Evolutionary conservation across 805 yeast species (phyloP), one percentile per base, ranked within the genome.

Genomic region (Cyberlindnera maclurae): DNA sequence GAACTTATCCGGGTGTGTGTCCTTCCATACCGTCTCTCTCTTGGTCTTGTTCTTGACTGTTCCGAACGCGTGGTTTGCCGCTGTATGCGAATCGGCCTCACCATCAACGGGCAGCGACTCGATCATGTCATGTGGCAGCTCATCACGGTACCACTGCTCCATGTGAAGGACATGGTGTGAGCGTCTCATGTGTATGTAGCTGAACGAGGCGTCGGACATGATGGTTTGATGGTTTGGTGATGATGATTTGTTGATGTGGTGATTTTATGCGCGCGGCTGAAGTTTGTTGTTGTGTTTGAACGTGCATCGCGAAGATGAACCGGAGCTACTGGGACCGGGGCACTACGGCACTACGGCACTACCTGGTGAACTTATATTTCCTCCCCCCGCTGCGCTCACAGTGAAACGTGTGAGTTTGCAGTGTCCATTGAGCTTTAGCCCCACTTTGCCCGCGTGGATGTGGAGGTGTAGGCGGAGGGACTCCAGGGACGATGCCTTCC

Each of bases 91-190:
- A 12, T 36, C 36, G n/a, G 34, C 38, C 12, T 44, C 46, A 2
- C 50, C 55, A 12, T 44, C 46, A 12, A 40, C 10, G 4, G 39
- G 39, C 2, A 44, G 45, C 12, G 47, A 43, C 18, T 55, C 59
- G 9, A 57, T 45, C 4, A 49, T 50, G 28, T 57, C 62, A 32
- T 45, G 47, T 6, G 58, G 56, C 5, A 57, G 47, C 16, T 40
- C 46, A 34, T 55, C 60, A n/a, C 42, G 47, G 5, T 47, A 45
- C 62, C 62, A 57, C 33, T 51, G 57, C 31, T 47, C 62, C 58
- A 51, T 58, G 49, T 45, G 66, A 43, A 35, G 60, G 33, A 38
- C 61, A 42, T 42, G 64, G 60, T 34, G 61, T 1, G 60, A 49
- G 27, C 44, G 38, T 16, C 29, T 36, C 39, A 56, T 39, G 35